These are phyloP conservation scores for Mikania micrantha DNA, from an alignment of 129 eudicot species.

Conservation along the genomic window DNA sequence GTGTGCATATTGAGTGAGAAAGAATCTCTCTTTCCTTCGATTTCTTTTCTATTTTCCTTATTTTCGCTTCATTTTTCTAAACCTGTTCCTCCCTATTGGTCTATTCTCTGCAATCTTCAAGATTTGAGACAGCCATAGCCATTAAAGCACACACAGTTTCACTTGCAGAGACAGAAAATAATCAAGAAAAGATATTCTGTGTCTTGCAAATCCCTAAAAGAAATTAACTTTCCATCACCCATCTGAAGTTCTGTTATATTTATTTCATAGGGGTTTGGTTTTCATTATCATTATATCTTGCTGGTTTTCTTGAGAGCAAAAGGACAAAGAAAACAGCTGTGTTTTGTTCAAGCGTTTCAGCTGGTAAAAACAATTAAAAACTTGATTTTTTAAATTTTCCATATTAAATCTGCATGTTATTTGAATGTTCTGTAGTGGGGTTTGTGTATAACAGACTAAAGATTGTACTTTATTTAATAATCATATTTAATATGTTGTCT, in stretches of 20 bases:
- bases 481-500: no score
- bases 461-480: no score
- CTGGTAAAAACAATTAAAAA: not conserved
- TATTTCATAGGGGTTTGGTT: not conserved
- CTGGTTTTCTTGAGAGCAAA: slow-evolving; percentile 11
- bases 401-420: not conserved
- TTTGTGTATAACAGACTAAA: no score
- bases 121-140: slow-evolving; percentile 21
- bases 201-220: slow-evolving; percentile 36
- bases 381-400: not conserved
- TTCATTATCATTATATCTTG: not conserved
- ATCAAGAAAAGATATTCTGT: slow-evolving; percentile 33
- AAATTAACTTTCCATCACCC: slow-evolving; percentile 17
- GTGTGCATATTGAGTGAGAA: slow-evolving; percentile 29
- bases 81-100: slow-evolving; percentile 26
- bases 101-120: slow-evolving; percentile 23
- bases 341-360: not conserved
- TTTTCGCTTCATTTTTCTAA: slow-evolving; percentile 26
- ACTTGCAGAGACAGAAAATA: slow-evolving; percentile 10
- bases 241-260: slow-evolving; percentile 35
- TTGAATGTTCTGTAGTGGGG: slow-evolving; percentile 13
- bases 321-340: not conserved
- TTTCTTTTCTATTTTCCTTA: slow-evolving; percentile 17
- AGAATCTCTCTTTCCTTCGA: slow-evolving; percentile 32
- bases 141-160: slow-evolving; percentile 17